Evolutionary conservation across 805 yeast species (phyloP).

Genomic region (Ogataea haglerorum): DNA sequence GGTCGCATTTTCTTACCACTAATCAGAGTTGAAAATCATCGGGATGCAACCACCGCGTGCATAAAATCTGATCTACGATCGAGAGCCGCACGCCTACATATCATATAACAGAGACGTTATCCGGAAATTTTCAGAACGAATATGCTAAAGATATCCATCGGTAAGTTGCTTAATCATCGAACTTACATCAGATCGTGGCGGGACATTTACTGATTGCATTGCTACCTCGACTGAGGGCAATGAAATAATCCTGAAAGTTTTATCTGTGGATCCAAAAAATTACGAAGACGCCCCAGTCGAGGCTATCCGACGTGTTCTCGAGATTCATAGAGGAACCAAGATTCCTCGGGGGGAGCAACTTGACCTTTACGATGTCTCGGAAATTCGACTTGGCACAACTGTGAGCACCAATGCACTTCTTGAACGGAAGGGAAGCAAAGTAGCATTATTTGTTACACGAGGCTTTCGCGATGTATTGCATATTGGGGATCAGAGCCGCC

Average conservation of each 20-base stretch:
- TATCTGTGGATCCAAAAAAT: conserved; percentile 84
- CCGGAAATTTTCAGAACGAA: no score
- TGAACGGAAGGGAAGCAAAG: conserved; percentile 85
- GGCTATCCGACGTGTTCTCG: conserved; percentile 78
- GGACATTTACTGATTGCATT: conserved; percentile 82
- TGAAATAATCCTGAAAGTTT: conserved; percentile 67
- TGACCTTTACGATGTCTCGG: conserved; percentile 57
- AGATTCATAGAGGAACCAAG: conserved; percentile 44
- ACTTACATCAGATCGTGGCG: conserved; percentile 57
- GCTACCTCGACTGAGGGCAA: conserved; percentile 47
- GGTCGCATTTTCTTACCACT: no score
- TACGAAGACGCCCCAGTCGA: conserved; percentile 88
- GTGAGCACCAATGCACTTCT: conserved; percentile 92
- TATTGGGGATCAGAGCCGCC: conserved; percentile 91
- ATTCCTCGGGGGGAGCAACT: conserved; percentile 59
- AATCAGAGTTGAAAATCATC: no score
- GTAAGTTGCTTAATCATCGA: neutral
- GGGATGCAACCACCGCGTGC: no score
- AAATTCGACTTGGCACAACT: conserved; percentile 86
- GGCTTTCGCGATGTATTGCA: conserved; percentile 80
- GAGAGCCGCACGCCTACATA: no score
- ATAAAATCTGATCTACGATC: no score
- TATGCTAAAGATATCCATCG: conserved; percentile 1
- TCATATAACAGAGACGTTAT: no score
- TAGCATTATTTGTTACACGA: conserved; percentile 78